Base-by-base conservation (phyloP, 441 rosid genomes). In the Raphanus hybrid region DNA sequence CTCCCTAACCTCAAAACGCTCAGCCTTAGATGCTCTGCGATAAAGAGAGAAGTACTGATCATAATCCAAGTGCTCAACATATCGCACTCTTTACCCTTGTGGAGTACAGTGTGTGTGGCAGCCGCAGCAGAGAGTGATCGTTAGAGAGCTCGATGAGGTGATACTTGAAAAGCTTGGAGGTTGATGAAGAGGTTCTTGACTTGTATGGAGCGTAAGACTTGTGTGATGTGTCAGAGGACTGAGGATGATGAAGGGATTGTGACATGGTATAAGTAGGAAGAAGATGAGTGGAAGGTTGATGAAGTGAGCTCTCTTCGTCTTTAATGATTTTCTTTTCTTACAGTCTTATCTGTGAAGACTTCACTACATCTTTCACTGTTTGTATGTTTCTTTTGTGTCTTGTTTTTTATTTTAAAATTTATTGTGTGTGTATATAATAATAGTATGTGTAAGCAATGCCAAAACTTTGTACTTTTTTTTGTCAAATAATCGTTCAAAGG, bases 191-290 rank as follows among this genome's bases (percentile, higher is more conserved):
- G 86, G 78, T 91, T 94, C 77, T 32, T 85, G 29, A 88, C 85
- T 1, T 94, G 98, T 84, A 87, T 85, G 90, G 84, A 86, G 8
- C 69, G 43, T 16, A 82, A 84, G 60, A 79, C 86, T 1, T 94
- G 97, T 75, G 62, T 78, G 64, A 89, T 94, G 98, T 92, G 95
- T 79, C 86, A 88, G 74, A 78, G 95, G 48, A 90, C 94, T 3
- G 85, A 67, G 71, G 78, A 4, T 9, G 97, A 94, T 32, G 95
- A 90, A 81, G 98, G 98, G 78, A 79, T 90, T 14, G 82, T 94
- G 92, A 87, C 94, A 74, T 92, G 98, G 98, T 87, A 94, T 63
- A n/a, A n/a, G n/a, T n/a, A n/a, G n/a, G 95, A 91, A 70, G 90
- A 91, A 82, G 94, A 89, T 59, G 79, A 85, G 41, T 92, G 97